Conservation (phyloP, 306 rosid genomes). For the Medicago arabica region DNA sequence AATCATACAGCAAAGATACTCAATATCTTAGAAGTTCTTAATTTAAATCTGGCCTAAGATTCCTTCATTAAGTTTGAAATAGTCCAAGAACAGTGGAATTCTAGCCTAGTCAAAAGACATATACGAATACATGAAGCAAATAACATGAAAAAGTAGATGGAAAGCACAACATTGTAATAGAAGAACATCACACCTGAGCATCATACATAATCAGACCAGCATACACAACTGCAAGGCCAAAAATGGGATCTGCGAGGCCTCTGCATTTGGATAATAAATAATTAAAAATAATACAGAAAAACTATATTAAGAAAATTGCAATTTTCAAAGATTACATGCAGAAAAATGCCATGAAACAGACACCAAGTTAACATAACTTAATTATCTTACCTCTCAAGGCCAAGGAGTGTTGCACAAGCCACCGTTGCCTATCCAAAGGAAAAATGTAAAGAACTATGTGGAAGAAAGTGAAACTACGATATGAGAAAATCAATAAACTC, state of each 20-base stretch:
- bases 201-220: constrained; percentile 96
- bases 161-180: too few species aligned
- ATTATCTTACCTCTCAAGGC: constrained; percentile 72
- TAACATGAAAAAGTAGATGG: constrained; percentile 2
- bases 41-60: constrained; percentile 8
- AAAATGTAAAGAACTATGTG: constrained; percentile 48
- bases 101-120: background rate
- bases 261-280: constrained; percentile 56
- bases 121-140: constrained; percentile 13
- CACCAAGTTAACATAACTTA: constrained; percentile 6
- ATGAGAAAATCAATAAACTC: too few species aligned
- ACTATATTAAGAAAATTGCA: background rate
- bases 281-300: constrained; percentile 24
- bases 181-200: constrained; percentile 76
- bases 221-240: constrained; percentile 80
- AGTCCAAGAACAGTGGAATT: background rate
- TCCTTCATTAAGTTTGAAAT: constrained; percentile 8
- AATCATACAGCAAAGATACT: constrained; percentile 5
- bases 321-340: constrained; percentile 1
- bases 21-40: constrained; percentile 18
- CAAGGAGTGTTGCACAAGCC: constrained; percentile 83
- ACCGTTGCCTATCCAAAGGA: constrained; percentile 70
- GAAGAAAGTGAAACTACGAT: constrained; percentile 34
- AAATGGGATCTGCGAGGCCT: constrained; percentile 88
- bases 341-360: constrained; percentile 22